Evolutionary conservation across 1,284 basidiomycete genomes (phyloP).

Genomic region (Trichosporon inkin): DNA sequence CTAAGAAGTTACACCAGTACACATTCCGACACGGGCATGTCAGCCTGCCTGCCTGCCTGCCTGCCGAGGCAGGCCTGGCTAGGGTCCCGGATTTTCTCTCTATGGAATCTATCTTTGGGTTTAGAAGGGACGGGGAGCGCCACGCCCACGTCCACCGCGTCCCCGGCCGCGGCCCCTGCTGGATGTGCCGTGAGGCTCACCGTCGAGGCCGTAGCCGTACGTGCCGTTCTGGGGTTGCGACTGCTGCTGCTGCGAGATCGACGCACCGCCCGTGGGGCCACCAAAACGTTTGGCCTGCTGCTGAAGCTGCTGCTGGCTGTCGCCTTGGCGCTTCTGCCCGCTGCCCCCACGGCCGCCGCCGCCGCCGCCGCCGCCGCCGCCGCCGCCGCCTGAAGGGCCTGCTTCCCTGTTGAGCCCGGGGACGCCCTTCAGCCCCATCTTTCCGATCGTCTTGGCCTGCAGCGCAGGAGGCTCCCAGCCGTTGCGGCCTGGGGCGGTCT

Average conservation of each 20-base stretch:
- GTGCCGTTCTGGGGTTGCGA: slow-evolving; percentile 19
- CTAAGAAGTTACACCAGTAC: too few relatives aligned
- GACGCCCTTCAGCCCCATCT: slow-evolving; percentile 60
- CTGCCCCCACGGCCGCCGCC: too few relatives aligned
- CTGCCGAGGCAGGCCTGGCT: too few relatives aligned
- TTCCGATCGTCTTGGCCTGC: slow-evolving; percentile 57
- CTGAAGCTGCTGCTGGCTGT: slow-evolving; percentile 5
- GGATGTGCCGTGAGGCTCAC: not conserved
- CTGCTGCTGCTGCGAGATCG: slow-evolving; percentile 21
- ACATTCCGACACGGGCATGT: too few relatives aligned
- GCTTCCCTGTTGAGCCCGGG: slow-evolving; percentile 31
- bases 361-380: not conserved
- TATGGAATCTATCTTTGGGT: not conserved
- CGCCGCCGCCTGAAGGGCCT: not conserved
- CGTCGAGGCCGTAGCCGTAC: slow-evolving; percentile 9
- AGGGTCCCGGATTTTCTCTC: too few relatives aligned
- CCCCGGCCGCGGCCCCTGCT: slow-evolving; percentile 10
- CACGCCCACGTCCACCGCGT: slow-evolving; percentile 7
- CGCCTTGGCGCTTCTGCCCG: not conserved
- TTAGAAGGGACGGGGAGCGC: not conserved
- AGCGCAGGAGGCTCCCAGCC: slow-evolving; percentile 51
- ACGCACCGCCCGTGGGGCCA: not conserved
- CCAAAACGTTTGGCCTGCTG: slow-evolving; percentile 2
- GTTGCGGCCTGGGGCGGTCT: slow-evolving; percentile 49
- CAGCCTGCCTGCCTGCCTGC: too few relatives aligned